Percentiles rank a stretch among this genome's conserved stretches.
phyloP scores from a whole-genome alignment of 2,329 filamentous ascomycete species.

The Alternaria novae-zelandiae region DNA sequence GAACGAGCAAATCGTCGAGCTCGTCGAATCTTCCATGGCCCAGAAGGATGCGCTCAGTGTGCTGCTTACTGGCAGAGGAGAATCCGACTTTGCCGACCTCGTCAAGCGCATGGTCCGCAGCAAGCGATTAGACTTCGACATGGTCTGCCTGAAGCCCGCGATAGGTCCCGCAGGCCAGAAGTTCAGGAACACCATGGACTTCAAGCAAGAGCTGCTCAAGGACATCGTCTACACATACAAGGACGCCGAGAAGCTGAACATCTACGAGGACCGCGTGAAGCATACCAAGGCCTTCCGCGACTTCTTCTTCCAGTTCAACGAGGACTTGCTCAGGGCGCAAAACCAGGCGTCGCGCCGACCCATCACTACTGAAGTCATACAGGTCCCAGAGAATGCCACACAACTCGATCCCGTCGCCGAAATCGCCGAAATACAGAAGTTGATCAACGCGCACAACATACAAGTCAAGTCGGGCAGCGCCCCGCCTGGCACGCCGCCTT shows the following conservation, averaged over 20 bases:
- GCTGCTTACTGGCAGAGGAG: conserved; percentile 84
- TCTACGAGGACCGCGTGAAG: conserved; percentile 69
- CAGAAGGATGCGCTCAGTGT: conserved; percentile 86
- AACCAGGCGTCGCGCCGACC: conserved; percentile 63
- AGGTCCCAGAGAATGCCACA: conserved; percentile 78
- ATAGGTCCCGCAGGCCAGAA: conserved; percentile 79
- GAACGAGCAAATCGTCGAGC: conserved; percentile 86
- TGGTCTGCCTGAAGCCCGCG: conserved; percentile 85
- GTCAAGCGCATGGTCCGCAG: conserved; percentile 80
- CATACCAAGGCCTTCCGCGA: conserved; percentile 82
- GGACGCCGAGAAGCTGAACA: conserved; percentile 77
- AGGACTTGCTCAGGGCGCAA: conserved; percentile 54
- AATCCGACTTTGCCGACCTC: conserved; percentile 76
- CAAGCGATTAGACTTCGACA: conserved; percentile 83
- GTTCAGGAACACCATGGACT: conserved; percentile 84
- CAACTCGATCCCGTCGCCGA: conserved; percentile 79
- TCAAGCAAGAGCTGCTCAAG: conserved; percentile 86
- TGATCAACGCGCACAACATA: conserved; percentile 87
- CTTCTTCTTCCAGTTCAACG: conserved; percentile 82
- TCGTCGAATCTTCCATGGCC: conserved; percentile 80
- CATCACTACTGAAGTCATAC: conserved; percentile 80
- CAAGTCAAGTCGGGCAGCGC: conserved; percentile 57
- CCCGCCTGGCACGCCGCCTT: conserved; percentile 54
- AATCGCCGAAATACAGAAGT: conserved; percentile 81
- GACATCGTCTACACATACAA: conserved; percentile 86